Evolutionary conservation across 73 alveolate species (phyloP).

Genomic region (Blepharisma japonicum): DNA sequence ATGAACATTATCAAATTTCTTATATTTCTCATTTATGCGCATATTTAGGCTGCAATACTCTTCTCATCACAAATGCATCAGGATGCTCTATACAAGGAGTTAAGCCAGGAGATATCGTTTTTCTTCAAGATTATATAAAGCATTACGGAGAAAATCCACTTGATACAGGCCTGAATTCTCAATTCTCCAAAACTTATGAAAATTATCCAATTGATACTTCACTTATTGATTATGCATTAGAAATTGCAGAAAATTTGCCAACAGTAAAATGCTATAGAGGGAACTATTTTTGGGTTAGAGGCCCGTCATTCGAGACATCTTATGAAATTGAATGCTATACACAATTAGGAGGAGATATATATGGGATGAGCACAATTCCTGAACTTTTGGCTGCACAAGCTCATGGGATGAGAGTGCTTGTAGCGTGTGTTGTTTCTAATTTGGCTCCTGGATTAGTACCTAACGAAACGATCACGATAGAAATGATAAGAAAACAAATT

Average conservation of each 20-base stretch:
- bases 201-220: not conserved
- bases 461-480: not conserved
- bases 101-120: slow-evolving; percentile 35
- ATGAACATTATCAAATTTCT: slow-evolving; percentile 30
- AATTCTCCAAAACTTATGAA: not conserved
- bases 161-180: slow-evolving; percentile 24
- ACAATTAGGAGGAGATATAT: slow-evolving; percentile 41
- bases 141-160: slow-evolving; percentile 31
- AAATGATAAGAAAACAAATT: not conserved
- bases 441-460: slow-evolving; percentile 35
- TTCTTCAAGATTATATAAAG: slow-evolving; percentile 27
- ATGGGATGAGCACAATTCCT: slow-evolving; percentile 53
- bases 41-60: slow-evolving; percentile 30
- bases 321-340: slow-evolving; percentile 22
- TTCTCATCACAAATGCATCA: slow-evolving; percentile 45
- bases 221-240: slow-evolving; percentile 23
- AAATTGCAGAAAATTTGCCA: not conserved
- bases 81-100: slow-evolving; percentile 40
- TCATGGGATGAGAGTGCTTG: slow-evolving; percentile 28
- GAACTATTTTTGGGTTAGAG: slow-evolving; percentile 32
- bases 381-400: slow-evolving; percentile 39
- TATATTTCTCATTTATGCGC: slow-evolving; percentile 40
- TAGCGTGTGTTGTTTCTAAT: slow-evolving; percentile 29
- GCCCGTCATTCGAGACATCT: slow-evolving; percentile 42
- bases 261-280: slow-evolving; percentile 31